phyloP scores from a whole-genome alignment of 2,329 filamentous ascomycete genomes.

The Aspergillus candidus region DNA sequence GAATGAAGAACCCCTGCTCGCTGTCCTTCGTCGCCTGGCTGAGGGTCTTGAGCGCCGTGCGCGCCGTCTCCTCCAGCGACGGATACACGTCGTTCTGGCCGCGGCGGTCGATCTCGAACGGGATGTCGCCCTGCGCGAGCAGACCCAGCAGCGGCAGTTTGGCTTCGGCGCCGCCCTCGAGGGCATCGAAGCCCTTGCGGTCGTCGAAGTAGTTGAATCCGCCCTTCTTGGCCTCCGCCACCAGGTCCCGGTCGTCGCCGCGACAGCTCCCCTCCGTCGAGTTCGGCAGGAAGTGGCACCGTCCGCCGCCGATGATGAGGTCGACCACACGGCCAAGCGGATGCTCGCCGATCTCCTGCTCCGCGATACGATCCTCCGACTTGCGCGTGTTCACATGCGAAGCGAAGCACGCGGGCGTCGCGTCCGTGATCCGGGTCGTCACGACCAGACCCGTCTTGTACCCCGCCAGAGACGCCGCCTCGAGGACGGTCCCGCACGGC shows the following conservation, averaged over 20 bases:
- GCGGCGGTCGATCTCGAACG: conserved; percentile 86
- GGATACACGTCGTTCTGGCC: conserved; percentile 75
- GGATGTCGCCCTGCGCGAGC: conserved; percentile 75
- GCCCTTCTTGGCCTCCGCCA: conserved; percentile 65
- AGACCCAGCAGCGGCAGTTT: conserved; percentile 80
- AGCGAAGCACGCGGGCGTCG: conserved; percentile 91
- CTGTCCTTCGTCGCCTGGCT: conserved; percentile 73
- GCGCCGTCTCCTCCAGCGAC: conserved; percentile 84
- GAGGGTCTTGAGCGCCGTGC: conserved; percentile 71
- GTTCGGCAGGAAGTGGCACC: conserved; percentile 90
- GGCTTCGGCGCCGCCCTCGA: conserved; percentile 61
- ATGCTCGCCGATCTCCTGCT: conserved; percentile 85
- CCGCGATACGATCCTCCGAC: conserved; percentile 84
- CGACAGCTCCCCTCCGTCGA: conserved; percentile 75
- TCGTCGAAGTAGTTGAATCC: conserved; percentile 74
- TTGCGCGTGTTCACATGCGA: conserved; percentile 73
- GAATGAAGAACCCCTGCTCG: conserved; percentile 93
- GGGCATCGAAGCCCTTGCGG: conserved; percentile 67
- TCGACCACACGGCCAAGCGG: conserved; percentile 83
- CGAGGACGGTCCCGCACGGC: conserved; percentile 86
- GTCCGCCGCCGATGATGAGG: conserved; percentile 84
- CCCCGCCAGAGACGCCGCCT: conserved; percentile 86
- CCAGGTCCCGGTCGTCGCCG: conserved; percentile 68
- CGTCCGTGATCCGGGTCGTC: conserved; percentile 90
- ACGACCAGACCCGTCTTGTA: conserved; percentile 93